These are phyloP conservation scores for Cinnamomum chago DNA, from an alignment of 164 flowering plant species.

Conservation along the genomic window DNA sequence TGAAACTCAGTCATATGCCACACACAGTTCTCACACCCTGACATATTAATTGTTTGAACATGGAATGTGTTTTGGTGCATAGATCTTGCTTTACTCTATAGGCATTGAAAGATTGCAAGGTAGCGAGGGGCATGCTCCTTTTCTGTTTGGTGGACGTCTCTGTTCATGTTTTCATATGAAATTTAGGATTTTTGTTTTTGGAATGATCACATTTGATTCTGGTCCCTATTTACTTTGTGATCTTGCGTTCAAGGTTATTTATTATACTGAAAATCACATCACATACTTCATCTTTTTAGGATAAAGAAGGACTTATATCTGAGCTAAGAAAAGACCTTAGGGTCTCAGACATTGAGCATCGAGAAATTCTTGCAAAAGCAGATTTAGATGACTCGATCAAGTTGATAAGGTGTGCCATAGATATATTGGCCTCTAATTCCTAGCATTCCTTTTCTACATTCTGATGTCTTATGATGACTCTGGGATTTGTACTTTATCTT, in stretches of 20 bases:
- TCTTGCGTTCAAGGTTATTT: too few relatives aligned
- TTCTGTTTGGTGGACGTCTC: not conserved
- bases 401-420: constrained; percentile 28
- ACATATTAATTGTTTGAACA: not conserved
- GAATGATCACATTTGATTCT: not conserved
- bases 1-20: not conserved
- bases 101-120: not conserved
- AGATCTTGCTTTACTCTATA: not conserved
- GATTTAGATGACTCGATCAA: constrained; percentile 29
- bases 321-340: constrained; percentile 36
- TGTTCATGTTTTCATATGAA: not conserved
- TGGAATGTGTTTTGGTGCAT: not conserved
- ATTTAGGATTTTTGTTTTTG: not conserved
- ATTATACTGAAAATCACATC: not conserved
- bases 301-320: constrained; percentile 30
- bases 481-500: not conserved
- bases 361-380: constrained; percentile 28
- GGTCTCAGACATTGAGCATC: constrained; percentile 37
- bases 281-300: constrained; percentile 19
- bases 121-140: not conserved
- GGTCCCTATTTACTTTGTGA: not conserved
- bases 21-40: not conserved
- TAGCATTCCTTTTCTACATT: not conserved
- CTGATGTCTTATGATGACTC: constrained; percentile 1
- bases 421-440: not conserved